Evolutionary conservation across 2,329 filamentous ascomycete species (phyloP), one percentile per base, ranked within the genome.

Genomic region (Raffaelea deltoideospora): DNA sequence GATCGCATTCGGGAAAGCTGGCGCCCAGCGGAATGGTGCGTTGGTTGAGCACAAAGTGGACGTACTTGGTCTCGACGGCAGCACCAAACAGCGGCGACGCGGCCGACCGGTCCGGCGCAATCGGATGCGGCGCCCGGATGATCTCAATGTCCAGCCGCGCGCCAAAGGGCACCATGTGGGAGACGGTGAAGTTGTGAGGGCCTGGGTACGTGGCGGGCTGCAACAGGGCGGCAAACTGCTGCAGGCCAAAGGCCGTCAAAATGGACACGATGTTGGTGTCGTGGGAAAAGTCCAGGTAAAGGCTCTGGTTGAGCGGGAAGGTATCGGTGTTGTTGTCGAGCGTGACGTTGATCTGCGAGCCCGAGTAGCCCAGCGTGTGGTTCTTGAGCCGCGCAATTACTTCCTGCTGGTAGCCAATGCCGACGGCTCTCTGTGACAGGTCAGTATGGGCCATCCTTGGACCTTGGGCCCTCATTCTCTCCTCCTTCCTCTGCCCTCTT

Each of bases 231-330:
- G 64, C 60, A 49, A 87, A 85, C 49, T 86, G 80, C 3, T 59
- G 72, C 33, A 86, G 61, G 2, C 79, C 79, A 41, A 87, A 80
- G 0, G 81, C 80, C 0, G 78, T 74, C 4, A 86, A 59, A 44
- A 85, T 69, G 20, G 69, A 68, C 46, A 77, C 63, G 41, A 83
- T 81, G 50, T 80, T 82, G 23, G 76, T 79, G 54, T 87, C 81
- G 53, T 87, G 81, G 14, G 71, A 76, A 53, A 86, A 86, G 59
- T 86, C 81, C 34, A 86, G 69, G 53, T 85, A 84, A 14, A 87
- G 61, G 18, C 62, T 68, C 51, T 87, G 82, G 50, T 84, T 71
- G 4, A 81, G 57, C 0, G 81, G 81, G 52, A 87, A 87, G 0
- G 79, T 86, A 26, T 61, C 60, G 1, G 65, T 65, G 53, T 67